Percentiles rank a stretch among this genome's conserved stretches.
phyloP scores from a whole-genome alignment of 106 monocot species.

The Agapanthus africanus region DNA sequence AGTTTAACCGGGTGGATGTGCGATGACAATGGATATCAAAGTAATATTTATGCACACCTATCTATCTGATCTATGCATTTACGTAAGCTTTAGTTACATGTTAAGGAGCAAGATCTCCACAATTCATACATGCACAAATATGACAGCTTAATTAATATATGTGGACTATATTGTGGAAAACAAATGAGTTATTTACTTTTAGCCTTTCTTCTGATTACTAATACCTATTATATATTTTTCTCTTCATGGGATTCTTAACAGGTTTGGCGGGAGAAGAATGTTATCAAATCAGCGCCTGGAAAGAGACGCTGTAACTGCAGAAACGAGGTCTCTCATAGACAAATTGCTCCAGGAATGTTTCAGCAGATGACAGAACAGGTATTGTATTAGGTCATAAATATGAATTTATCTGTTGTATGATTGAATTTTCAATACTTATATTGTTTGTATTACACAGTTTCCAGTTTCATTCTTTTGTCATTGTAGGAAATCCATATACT shows the following conservation, averaged over 20 bases:
- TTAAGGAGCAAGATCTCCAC: not conserved
- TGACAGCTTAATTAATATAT: not conserved
- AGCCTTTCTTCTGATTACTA: not conserved
- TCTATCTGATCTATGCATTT: not conserved
- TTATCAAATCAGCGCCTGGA: conserved; percentile 90
- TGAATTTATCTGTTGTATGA: not conserved
- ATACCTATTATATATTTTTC: not conserved
- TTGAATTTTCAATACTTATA: not conserved
- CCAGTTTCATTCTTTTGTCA: not conserved
- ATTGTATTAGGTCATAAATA: not conserved
- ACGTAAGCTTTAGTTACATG: not conserved
- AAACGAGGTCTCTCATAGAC: conserved; percentile 90
- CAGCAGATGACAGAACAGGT: conserved; percentile 99
- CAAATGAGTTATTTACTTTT: not conserved
- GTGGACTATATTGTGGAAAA: not conserved
- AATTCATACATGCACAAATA: not conserved
- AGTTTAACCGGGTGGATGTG: too few relatives aligned
- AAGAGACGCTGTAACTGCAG: conserved; percentile 96
- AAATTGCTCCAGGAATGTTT: conserved; percentile 99
- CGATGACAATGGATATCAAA: too few relatives aligned
- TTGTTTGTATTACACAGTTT: not conserved
- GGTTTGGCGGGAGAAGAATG: conserved; percentile 99
- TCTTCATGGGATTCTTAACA: conserved; percentile 13
- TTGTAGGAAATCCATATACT: too few relatives aligned
- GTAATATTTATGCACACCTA: too few relatives aligned